Conservation (phyloP, 23 red algal genomes). For the Gracilaria vermiculophylla region DNA sequence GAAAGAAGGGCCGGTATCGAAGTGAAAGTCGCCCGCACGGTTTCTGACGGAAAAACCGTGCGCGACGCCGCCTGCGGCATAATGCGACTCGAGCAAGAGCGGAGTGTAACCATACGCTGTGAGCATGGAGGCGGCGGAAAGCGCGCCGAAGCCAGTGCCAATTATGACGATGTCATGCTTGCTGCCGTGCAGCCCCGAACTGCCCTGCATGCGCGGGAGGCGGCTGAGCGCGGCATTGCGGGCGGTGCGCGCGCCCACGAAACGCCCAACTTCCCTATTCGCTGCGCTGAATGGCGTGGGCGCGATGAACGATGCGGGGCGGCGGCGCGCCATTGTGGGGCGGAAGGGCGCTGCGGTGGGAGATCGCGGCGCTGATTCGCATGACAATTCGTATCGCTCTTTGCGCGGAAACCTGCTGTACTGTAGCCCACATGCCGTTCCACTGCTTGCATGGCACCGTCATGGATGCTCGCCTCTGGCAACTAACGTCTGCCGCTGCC, state of each 20-base stretch:
- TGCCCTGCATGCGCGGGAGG: neutral
- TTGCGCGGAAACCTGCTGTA: no score
- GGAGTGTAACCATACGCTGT: constrained; percentile 44
- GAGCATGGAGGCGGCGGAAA: constrained; percentile 61
- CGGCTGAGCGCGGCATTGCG: neutral
- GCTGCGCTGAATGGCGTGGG: neutral
- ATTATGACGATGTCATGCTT: constrained; percentile 64
- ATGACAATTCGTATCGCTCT: no score
- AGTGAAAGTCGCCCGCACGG: constrained; percentile 43
- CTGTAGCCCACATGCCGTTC: no score
- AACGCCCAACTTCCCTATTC: neutral
- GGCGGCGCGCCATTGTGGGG: neutral
- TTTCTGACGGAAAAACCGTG: constrained; percentile 52
- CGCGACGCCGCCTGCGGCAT: constrained; percentile 55
- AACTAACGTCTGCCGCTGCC: no score
- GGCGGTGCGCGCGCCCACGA: neutral
- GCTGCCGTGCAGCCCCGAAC: neutral
- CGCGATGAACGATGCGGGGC: neutral
- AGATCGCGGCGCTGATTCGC: no score
- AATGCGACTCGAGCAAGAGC: constrained; percentile 74
- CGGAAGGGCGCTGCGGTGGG: no score
- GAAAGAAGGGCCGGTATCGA: constrained; percentile 76
- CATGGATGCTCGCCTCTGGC: no score
- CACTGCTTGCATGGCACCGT: no score
- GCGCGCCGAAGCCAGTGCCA: constrained; percentile 80